These are phyloP conservation scores for Fusarium pseudograminearum DNA, from an alignment of 2,329 filamentous ascomycete species.

Conservation along the genomic window DNA sequence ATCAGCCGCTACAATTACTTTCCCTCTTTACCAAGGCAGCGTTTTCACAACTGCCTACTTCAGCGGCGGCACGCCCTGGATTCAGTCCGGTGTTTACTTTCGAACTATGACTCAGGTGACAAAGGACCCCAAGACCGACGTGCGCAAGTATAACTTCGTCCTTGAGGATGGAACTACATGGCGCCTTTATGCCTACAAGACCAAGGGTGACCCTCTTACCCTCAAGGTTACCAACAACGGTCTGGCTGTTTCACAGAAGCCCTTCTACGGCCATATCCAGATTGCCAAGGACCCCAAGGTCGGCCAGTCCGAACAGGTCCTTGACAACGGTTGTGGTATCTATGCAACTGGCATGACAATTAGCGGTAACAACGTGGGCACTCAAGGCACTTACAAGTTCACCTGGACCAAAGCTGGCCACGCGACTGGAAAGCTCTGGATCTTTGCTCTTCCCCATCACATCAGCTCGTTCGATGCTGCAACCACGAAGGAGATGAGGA, in stretches of 20 bases:
- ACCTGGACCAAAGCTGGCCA: slow-evolving; percentile 78
- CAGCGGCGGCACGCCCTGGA: slow-evolving; percentile 73
- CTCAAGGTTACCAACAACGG: slow-evolving; percentile 76
- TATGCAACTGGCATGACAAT: slow-evolving; percentile 76
- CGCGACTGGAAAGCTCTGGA: slow-evolving; percentile 71
- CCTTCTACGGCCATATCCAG: slow-evolving; percentile 84
- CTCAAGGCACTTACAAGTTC: slow-evolving; percentile 78
- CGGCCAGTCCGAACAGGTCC: slow-evolving; percentile 69
- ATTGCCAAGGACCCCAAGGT: slow-evolving; percentile 79
- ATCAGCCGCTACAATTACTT: slow-evolving; percentile 72
- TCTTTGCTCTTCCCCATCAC: slow-evolving; percentile 93
- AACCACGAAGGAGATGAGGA: slow-evolving; percentile 63
- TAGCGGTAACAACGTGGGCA: slow-evolving; percentile 70
- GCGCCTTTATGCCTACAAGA: slow-evolving; percentile 81
- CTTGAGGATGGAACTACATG: slow-evolving; percentile 81
- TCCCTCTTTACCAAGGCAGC: slow-evolving; percentile 91
- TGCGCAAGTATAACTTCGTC: slow-evolving; percentile 80
- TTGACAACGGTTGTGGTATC: slow-evolving; percentile 80
- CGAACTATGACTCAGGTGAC: slow-evolving; percentile 70
- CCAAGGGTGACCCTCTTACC: slow-evolving; percentile 69
- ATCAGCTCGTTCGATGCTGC: slow-evolving; percentile 75
- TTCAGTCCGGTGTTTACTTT: slow-evolving; percentile 83
- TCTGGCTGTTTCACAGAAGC: slow-evolving; percentile 71
- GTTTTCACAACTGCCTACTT: slow-evolving; percentile 86
- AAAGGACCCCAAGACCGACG: slow-evolving; percentile 69